Evolutionary conservation across 2,329 filamentous ascomycete species (phyloP), one percentile per base, ranked within the genome.

Genomic region (Cercospora sp.): DNA sequence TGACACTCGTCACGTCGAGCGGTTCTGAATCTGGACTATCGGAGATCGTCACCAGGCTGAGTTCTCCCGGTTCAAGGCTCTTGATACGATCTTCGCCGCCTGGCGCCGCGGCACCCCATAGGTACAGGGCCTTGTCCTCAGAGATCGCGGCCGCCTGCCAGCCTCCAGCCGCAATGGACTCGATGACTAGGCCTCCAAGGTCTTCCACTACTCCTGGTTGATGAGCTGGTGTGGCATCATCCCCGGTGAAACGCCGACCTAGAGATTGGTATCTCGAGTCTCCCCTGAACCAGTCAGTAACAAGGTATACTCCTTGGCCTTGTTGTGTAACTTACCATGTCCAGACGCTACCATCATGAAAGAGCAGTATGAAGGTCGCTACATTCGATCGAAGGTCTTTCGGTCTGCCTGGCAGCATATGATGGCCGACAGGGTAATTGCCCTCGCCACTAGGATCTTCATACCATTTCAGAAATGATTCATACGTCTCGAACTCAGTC

Each of bases 191-290:
- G 64, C 85, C 82, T 5, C 76, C 76, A 0, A 91, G 80, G 58
- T 85, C 83, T 23, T 81, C 73, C 3, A 90, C 80, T 0, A 79
- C 67, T 3, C 79, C 76, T 5, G 87, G 87, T 4, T 72, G 72
- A 1, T 80, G 74, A 16, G 87, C 83, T 42, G 85, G 81, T 80
- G 73, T 79, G 5, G 79, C 75, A 28, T 62, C 71, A 9, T 72
- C 67, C 3, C 75, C 71, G 6, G 79, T 77, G 4, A 81, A 74
- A 2, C 83, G 79, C 18, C 89, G 83, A 5, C 86, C 88, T 0
- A 91, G 83, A 65, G 85, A 87, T 39, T 69, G 82, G 79, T 87
- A 89, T 16, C 89, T 84, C 58, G 83, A 78, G 72, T 91, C 89
- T 7, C 89, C 89, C 81, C 81, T 64, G 28, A 18, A 7, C 30